Evolutionary conservation across 805 yeast genomes (phyloP), one percentile per base, ranked within the genome.

Genomic region (Wickerhamomyces alni): DNA sequence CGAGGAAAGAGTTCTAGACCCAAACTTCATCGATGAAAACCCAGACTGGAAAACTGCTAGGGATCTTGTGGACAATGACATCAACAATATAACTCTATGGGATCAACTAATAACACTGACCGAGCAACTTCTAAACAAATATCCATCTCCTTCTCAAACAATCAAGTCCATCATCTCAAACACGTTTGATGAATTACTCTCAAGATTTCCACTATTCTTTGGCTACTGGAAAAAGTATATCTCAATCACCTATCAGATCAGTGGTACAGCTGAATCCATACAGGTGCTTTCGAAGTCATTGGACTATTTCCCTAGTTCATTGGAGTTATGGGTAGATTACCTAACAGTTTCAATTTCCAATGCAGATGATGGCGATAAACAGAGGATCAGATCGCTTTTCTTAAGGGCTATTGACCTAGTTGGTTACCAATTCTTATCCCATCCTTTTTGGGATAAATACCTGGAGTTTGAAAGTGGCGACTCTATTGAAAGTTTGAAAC

Each of bases 381-480:
- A 50, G 2, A 45, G 46, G 8, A 62, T 77, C 6, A 54, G 75
- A 26, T 40, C 33, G 0, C 59, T 70, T 27, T 82, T 82, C 47
- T 59, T 63, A 12, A 59, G 62, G 1, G 91, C 82, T 0, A 55
- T 72, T 4, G 46, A 50, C 5, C 44, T 60, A 12, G 70, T 83
- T 32, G 97, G 96, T 0, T 50, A 61, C 26, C 85, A 88, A 43
- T 93, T 86, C 59, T 64, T 81, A 45, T 72, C 94, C 2, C 94
- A 88, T 57, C 67, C 78, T 1, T 62, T 89, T 36, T 91, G 97
- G 98, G 95, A 88, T 57, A 67, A 73, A 39, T 80, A 77, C 44
- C 59, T 91, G 18, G 81, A 72, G 30, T 83, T 78, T 64, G 82
- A 78, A 49, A 57, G 65, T n/a, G 50, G 56, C 10, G 60, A 63